These are phyloP conservation scores for Anisodus acutangulus DNA, from an alignment of 257 asterid genomes.

Conservation along the genomic window DNA sequence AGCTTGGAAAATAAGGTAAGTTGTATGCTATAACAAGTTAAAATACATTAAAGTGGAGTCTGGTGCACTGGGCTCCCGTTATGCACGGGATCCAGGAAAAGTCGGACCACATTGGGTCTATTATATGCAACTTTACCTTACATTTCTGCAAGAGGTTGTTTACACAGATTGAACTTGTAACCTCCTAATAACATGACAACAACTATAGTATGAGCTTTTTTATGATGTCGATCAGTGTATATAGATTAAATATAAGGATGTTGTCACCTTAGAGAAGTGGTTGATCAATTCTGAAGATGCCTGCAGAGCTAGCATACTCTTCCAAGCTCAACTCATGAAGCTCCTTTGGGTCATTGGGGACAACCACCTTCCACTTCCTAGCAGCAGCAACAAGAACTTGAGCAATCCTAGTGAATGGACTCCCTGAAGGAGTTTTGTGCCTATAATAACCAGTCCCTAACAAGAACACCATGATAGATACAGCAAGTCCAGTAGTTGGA, in stretches of 20 bases:
- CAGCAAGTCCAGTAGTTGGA: conserved; percentile 55
- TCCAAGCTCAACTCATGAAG: conserved; percentile 56
- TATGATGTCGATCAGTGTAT: not conserved
- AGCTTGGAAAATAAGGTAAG: not conserved
- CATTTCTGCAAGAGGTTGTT: no score
- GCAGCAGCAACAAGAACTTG: conserved; percentile 53
- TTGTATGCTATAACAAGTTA: not conserved
- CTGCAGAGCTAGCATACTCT: conserved; percentile 46
- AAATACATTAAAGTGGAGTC: no score
- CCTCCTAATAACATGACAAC: no score
- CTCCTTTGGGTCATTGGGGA: conserved; percentile 58
- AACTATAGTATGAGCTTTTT: no score
- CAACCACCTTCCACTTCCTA: conserved; percentile 53
- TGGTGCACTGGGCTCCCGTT: no score
- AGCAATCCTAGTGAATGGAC: conserved; percentile 70
- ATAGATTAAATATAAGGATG: not conserved
- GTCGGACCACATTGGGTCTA: no score
- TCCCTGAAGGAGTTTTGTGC: conserved; percentile 54
- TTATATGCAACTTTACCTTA: no score
- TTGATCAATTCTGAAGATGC: conserved; percentile 54
- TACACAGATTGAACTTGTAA: no score
- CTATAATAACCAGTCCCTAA: conserved; percentile 58
- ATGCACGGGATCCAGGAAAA: no score
- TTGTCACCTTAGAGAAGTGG: conserved; percentile 55
- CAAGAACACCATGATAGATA: conserved; percentile 53